Conservation (phyloP, 108 stramenopile species). For the Stephanodiscus minutulus region DNA sequence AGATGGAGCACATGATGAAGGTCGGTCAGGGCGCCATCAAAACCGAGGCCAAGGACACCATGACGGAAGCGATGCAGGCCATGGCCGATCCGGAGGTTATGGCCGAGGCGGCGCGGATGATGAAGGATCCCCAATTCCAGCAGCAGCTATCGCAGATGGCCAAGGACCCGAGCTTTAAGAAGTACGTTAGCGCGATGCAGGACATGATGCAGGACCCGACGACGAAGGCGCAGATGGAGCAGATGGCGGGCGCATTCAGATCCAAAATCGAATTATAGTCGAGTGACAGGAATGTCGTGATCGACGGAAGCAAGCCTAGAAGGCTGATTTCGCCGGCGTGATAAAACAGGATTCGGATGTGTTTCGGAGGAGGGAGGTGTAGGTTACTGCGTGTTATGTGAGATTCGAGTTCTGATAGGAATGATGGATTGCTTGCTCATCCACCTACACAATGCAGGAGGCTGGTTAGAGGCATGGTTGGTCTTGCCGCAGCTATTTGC, state of each 20-base stretch:
- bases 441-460: not conserved
- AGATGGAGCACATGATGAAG: slow-evolving; percentile 90
- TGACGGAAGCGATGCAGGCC: slow-evolving; percentile 81
- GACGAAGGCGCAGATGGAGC: slow-evolving; percentile 78
- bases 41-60: slow-evolving; percentile 57
- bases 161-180: slow-evolving; percentile 83
- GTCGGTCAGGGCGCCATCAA: slow-evolving; percentile 67
- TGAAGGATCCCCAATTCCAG: slow-evolving; percentile 85
- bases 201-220: slow-evolving; percentile 86
- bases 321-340: not conserved
- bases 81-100: slow-evolving; percentile 81
- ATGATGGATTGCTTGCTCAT: not conserved
- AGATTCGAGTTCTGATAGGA: not conserved
- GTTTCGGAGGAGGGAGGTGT: no score
- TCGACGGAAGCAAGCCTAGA: not conserved
- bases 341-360: no score
- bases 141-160: slow-evolving; percentile 73
- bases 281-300: not conserved
- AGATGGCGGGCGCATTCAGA: slow-evolving; percentile 58
- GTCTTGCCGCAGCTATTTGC: slow-evolving; percentile 1
- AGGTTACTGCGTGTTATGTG: not conserved
- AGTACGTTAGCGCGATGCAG: slow-evolving; percentile 81
- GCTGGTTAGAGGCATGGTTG: not conserved
- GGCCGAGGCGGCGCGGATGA: slow-evolving; percentile 80
- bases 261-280: slow-evolving; percentile 53